A percentile compares a stretch with the other conserved stretches of the same genome.
phyloP scores from a whole-genome alignment of 192 early-diverging fungal species.

The Bifiguratus adelaidae region DNA sequence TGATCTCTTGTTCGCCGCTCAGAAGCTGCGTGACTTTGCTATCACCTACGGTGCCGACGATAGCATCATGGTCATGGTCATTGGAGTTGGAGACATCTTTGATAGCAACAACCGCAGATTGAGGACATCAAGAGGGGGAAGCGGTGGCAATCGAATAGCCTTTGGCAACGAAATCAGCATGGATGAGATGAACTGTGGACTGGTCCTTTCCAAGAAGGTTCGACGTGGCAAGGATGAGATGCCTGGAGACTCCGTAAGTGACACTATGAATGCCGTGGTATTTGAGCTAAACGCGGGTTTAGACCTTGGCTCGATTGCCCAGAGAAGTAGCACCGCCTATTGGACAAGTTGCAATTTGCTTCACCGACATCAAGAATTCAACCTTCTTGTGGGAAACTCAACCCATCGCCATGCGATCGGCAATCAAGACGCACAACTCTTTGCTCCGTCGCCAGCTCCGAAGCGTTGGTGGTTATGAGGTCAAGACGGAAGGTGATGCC shows the following conservation, averaged over 20 bases:
- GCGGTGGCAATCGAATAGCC: conserved; percentile 10
- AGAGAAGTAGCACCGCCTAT: conserved; percentile 76
- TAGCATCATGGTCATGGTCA: conserved; percentile 81
- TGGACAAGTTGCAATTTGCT: conserved; percentile 77
- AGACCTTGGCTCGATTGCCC: conserved; percentile 49
- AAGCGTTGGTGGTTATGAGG: conserved; percentile 83
- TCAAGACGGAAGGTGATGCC: conserved; percentile 92
- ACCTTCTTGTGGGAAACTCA: conserved; percentile 87
- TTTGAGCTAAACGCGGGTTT: too few relatives aligned
- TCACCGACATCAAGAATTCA: conserved; percentile 93
- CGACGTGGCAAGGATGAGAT: conserved; percentile 28
- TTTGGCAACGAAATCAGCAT: conserved; percentile 7
- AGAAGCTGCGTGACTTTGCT: conserved; percentile 80
- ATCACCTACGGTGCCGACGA: conserved; percentile 69
- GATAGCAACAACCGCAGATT: conserved; percentile 18
- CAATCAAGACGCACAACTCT: conserved; percentile 77
- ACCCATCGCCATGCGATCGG: conserved; percentile 70
- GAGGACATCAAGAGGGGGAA: conserved; percentile 9
- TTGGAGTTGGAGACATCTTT: conserved; percentile 77
- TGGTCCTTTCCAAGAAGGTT: conserved; percentile 19
- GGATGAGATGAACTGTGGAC: conserved; percentile 6
- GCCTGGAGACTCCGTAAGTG: conserved; percentile 41
- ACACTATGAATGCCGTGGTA: too few relatives aligned
- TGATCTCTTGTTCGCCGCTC: conserved; percentile 63
- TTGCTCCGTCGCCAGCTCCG: conserved; percentile 76